phyloP scores from a whole-genome alignment of 768 basidiomycete species.

The Leccinellum rugosiceps region DNA sequence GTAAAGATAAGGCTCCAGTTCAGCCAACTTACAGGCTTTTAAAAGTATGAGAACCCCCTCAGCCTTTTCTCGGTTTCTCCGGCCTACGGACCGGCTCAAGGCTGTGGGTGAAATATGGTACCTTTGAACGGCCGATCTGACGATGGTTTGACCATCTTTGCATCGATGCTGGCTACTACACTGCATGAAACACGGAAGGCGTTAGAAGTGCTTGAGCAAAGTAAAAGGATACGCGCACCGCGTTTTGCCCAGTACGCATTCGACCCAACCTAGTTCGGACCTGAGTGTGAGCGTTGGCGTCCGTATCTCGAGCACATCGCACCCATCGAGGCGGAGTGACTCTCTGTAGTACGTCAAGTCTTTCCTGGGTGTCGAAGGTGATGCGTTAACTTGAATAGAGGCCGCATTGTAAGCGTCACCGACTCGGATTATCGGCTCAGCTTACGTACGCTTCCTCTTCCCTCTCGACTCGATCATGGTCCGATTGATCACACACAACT shows the following conservation, averaged over 20 bases:
- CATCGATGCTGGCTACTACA: constrained; percentile 83
- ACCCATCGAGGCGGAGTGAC: constrained; percentile 78
- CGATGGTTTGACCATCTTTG: constrained; percentile 86
- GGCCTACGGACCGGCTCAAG: constrained; percentile 81
- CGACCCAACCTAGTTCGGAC: constrained; percentile 22
- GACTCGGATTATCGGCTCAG: neutral
- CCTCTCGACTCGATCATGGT: constrained; percentile 71
- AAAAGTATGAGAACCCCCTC: no score
- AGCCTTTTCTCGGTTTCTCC: no score
- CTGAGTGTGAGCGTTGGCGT: constrained; percentile 55
- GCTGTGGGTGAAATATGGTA: constrained; percentile 89
- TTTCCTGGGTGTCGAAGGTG: constrained; percentile 86
- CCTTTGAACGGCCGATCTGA: constrained; percentile 93
- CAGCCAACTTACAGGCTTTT: no score
- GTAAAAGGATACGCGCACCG: constrained; percentile 26
- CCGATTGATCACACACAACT: constrained; percentile 92
- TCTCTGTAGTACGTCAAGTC: constrained; percentile 85
- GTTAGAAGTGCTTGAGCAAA: neutral
- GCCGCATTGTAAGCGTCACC: constrained; percentile 44
- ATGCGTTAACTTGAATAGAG: constrained; percentile 44
- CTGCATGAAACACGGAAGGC: constrained; percentile 38
- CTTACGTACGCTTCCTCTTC: constrained; percentile 7
- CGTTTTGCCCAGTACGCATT: constrained; percentile 21
- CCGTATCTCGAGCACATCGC: constrained; percentile 65
- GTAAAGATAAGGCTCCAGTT: no score